Base-by-base conservation (phyloP, 352 stramenopile species). In the Phytophthora fragariaefolia region DNA sequence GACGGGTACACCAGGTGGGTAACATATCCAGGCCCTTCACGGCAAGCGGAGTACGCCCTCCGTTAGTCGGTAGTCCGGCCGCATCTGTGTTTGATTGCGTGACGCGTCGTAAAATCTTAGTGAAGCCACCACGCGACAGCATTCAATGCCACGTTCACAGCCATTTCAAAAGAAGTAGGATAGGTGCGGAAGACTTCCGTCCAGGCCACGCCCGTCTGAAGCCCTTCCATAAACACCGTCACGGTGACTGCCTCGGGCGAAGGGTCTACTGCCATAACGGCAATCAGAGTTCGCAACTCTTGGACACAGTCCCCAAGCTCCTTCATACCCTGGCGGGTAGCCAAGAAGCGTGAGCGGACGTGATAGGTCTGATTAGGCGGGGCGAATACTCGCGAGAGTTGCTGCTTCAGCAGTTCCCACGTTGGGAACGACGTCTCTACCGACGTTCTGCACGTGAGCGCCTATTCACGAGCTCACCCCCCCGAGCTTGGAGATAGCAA, bases 401-500 rank as follows among this genome's bases (percentile, higher is more conserved):
- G 22, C 6, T 22, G 15, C n/a, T 61, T 67, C 12, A 67, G 38
- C 40, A 51, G n/a, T 3, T 56, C 42, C 50, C 30, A 67, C 12
- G 50, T 38, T 1, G 59, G 59, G 48, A 59, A 66, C 1, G 58
- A 36, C 15, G 1, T 13, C 4, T 62, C 54, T 7, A 53, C 54
- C 3, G 40, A 43, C 54, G 34, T 2, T 46, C 50, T 38, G 54
- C 36, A 46, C 69, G 54, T 66, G 26, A 60, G 45, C 20, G 55
- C 56, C 68, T 56, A 77, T 10, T 27, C 38, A 40, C 64, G 66
- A 26, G 69, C 69, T 22, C 56, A 59, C 43, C 64, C 64, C 13
- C 52, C 34, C n/a, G 23, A 73, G 50, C 28, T 68, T 60, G 8
- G 58, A 66, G 1, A 76, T 45, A n/a, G n/a, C n/a, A n/a, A n/a